A percentile compares a stretch with the other conserved stretches of the same genome.
Evolutionary conservation across 257 asterid species (phyloP).

Genomic region (Nicotiana sylvestris): DNA sequence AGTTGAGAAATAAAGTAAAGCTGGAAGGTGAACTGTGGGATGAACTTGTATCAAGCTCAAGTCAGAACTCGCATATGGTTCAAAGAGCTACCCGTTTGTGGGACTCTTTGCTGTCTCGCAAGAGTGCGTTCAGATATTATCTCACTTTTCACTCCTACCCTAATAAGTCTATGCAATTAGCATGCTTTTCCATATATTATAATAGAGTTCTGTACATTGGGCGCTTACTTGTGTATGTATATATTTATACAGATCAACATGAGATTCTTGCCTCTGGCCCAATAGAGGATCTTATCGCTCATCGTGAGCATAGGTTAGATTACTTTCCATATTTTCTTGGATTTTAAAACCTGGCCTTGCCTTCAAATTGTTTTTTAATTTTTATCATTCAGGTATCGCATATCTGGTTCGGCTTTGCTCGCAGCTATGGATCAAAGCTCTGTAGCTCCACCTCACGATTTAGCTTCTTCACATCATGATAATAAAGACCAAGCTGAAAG

Average conservation of each 20-base stretch:
- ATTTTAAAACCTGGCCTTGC: background rate
- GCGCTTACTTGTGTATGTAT: background rate
- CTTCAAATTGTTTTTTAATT: background rate
- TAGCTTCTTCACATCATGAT: slow-evolving; percentile 43
- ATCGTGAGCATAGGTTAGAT: slow-evolving; percentile 91
- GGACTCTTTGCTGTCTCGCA: slow-evolving; percentile 96
- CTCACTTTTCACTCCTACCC: background rate
- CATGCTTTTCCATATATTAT: background rate
- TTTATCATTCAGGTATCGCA: slow-evolving; percentile 76
- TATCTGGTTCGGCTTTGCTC: slow-evolving; percentile 89
- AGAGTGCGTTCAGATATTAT: slow-evolving; percentile 50
- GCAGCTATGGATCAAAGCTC: slow-evolving; percentile 97
- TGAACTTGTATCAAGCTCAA: slow-evolving; percentile 97
- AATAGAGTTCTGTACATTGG: background rate
- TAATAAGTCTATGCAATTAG: background rate
- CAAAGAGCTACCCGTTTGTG: slow-evolving; percentile 96
- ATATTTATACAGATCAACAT: slow-evolving; percentile 64
- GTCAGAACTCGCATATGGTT: slow-evolving; percentile 97
- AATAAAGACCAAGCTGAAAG: slow-evolving; percentile 49
- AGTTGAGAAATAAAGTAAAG: slow-evolving; percentile 89
- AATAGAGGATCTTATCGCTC: slow-evolving; percentile 98
- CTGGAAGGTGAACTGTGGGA: slow-evolving; percentile 98
- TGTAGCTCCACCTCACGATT: slow-evolving; percentile 43
- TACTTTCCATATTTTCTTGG: background rate
- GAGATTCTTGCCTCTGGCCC: slow-evolving; percentile 99